Evolutionary conservation across 306 rosid species (phyloP).

Genomic region (Quercus rubra): DNA sequence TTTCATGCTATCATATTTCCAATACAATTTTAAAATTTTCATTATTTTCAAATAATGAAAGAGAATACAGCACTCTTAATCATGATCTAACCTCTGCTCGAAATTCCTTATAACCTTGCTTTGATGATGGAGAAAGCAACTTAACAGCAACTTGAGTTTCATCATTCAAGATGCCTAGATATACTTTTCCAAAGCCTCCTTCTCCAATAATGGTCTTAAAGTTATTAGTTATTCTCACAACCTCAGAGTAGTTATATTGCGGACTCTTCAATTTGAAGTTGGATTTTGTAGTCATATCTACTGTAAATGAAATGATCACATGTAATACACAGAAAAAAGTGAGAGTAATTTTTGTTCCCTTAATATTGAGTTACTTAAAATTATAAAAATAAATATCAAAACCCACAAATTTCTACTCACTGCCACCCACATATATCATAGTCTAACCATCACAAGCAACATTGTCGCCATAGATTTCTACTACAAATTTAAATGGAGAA

Average conservation of each 20-base stretch:
- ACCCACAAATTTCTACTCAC: too few relatives aligned
- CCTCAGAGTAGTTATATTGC: not conserved
- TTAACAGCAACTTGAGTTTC: slow-evolving; percentile 31
- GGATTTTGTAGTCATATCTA: not conserved
- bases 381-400: too few relatives aligned
- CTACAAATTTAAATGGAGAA: too few relatives aligned
- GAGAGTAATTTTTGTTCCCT: too few relatives aligned
- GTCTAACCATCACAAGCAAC: too few relatives aligned
- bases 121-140: slow-evolving; percentile 16
- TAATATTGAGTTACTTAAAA: too few relatives aligned
- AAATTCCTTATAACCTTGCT: slow-evolving; percentile 35
- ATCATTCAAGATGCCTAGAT: slow-evolving; percentile 16
- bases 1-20: too few relatives aligned
- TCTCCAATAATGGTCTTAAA: slow-evolving; percentile 22
- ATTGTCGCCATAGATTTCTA: too few relatives aligned
- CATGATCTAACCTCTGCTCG: slow-evolving; percentile 13
- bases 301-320: not conserved
- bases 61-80: not conserved
- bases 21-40: too few relatives aligned
- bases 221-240: slow-evolving; percentile 17
- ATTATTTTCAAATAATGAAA: not conserved
- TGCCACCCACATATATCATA: too few relatives aligned
- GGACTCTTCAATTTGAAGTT: not conserved
- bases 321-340: not conserved
- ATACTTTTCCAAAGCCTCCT: slow-evolving; percentile 55